These are phyloP conservation scores for Plasmodium gaboni DNA, from an alignment of 169 alveolate species.

Conservation along the genomic window DNA sequence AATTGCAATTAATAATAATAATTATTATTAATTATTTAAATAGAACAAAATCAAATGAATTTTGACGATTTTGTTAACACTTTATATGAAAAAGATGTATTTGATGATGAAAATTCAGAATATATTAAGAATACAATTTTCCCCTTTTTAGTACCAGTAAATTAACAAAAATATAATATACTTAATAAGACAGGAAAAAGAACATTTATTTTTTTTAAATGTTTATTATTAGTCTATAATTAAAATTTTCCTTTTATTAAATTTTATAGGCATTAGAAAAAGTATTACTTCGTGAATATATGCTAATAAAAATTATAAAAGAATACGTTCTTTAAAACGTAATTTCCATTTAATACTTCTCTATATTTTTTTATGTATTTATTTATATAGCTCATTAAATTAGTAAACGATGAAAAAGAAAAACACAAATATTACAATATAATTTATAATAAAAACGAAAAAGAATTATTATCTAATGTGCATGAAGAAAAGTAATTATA, in stretches of 20 bases:
- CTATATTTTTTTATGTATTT: constrained; percentile 9
- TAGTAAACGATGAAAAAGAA: constrained; percentile 65
- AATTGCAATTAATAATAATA: no score
- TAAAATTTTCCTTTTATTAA: constrained; percentile 17
- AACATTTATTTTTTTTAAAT: constrained; percentile 6
- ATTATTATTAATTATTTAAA: no score
- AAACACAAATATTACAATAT: constrained; percentile 57
- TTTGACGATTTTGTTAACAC: constrained; percentile 71
- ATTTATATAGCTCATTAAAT: constrained; percentile 45
- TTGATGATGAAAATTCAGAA: constrained; percentile 65
- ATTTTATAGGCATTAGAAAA: constrained; percentile 71
- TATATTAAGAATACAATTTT: constrained; percentile 47
- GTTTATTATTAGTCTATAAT: constrained; percentile 7
- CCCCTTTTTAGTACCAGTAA: constrained; percentile 70
- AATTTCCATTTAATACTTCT: not conserved
- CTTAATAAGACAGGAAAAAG: not conserved
- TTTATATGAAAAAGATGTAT: constrained; percentile 69
- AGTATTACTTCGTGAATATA: constrained; percentile 15
- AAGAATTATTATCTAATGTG: constrained; percentile 9
- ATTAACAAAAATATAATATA: constrained; percentile 1
- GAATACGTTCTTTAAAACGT: not conserved
- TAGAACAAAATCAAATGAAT: constrained; percentile 44
- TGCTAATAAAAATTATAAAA: not conserved
- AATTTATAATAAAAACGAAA: constrained; percentile 24
- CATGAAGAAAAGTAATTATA: constrained; percentile 40